phyloP scores from a whole-genome alignment of 2,329 filamentous ascomycete genomes.

The Arthrobotrys conoides region DNA sequence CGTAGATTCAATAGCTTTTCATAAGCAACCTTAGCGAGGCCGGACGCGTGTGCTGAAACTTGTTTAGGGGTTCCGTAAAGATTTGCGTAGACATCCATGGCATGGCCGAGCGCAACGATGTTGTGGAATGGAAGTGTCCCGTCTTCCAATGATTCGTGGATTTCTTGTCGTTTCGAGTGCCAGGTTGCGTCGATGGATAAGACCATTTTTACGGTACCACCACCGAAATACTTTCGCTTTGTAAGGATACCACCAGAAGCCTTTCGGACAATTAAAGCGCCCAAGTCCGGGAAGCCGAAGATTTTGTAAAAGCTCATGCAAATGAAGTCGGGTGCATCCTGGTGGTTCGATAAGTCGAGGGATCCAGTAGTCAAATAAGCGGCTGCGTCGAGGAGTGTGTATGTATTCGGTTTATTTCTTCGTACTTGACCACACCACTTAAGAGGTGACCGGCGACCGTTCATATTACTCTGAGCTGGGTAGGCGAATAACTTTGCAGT shows the following conservation, averaged over 20 bases:
- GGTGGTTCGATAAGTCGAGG: constrained; percentile 71
- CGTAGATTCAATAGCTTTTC: constrained; percentile 69
- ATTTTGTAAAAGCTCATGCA: constrained; percentile 77
- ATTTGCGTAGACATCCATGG: constrained; percentile 72
- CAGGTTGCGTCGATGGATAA: constrained; percentile 70
- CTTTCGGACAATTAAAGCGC: constrained; percentile 73
- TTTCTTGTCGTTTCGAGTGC: constrained; percentile 71
- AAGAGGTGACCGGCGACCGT: constrained; percentile 68
- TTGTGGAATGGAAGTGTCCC: constrained; percentile 77
- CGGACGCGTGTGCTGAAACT: constrained; percentile 73
- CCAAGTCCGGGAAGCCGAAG: constrained; percentile 77
- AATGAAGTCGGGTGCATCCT: constrained; percentile 74
- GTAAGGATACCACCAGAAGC: constrained; percentile 72
- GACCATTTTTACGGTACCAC: constrained; percentile 77
- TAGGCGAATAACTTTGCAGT: constrained; percentile 68
- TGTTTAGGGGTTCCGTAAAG: constrained; percentile 70
- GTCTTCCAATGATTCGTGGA: constrained; percentile 76
- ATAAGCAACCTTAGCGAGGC: constrained; percentile 71
- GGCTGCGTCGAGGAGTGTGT: constrained; percentile 75
- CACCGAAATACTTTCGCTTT: constrained; percentile 76
- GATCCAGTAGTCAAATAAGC: constrained; percentile 76
- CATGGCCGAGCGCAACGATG: constrained; percentile 75
- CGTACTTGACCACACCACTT: constrained; percentile 61
- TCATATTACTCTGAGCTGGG: constrained; percentile 70
- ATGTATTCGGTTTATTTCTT: constrained; percentile 58